Conservation (phyloP, 208 protist genomes). For the Acanthamoeba castellanii region DNA sequence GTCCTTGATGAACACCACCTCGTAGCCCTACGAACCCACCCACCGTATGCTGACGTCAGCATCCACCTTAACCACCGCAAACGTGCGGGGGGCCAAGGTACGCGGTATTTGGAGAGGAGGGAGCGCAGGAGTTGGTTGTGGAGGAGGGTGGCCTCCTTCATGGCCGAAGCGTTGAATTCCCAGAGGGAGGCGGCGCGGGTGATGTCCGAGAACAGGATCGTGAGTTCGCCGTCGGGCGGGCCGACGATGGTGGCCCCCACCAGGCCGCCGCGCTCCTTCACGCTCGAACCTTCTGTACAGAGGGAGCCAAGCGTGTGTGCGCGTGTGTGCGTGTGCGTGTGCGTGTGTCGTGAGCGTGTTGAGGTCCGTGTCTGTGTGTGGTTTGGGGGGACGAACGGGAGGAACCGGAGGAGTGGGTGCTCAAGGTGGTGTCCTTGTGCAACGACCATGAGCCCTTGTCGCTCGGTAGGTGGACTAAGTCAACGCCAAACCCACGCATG, state of each 20-base stretch:
- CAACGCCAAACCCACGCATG: too few relatives aligned
- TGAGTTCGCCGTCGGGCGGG: neutral
- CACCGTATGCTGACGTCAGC: neutral
- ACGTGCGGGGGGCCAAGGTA: neutral
- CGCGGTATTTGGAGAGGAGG: neutral
- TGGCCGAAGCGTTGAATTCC: constrained; percentile 42
- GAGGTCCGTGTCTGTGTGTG: too few relatives aligned
- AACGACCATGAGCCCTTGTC: too few relatives aligned
- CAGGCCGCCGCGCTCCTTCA: too few relatives aligned
- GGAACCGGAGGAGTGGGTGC: too few relatives aligned
- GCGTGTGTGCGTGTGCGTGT: too few relatives aligned
- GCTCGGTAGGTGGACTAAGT: too few relatives aligned
- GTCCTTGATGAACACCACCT: constrained; percentile 11
- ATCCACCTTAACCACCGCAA: neutral
- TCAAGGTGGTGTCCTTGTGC: too few relatives aligned
- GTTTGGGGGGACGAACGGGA: too few relatives aligned
- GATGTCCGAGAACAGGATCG: constrained; percentile 30
- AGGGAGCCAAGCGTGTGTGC: too few relatives aligned
- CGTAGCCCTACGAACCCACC: constrained; percentile 59
- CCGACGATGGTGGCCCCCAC: neutral
- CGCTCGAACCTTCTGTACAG: too few relatives aligned
- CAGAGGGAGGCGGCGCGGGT: neutral
- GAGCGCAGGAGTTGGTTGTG: constrained; percentile 35
- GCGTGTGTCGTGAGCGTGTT: too few relatives aligned
- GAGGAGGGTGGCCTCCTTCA: constrained; percentile 57